A percentile compares a stretch with the other conserved stretches of the same genome.
phyloP scores from a whole-genome alignment of 148 eudicot genomes.

The Mesembryanthemum crystallinum region DNA sequence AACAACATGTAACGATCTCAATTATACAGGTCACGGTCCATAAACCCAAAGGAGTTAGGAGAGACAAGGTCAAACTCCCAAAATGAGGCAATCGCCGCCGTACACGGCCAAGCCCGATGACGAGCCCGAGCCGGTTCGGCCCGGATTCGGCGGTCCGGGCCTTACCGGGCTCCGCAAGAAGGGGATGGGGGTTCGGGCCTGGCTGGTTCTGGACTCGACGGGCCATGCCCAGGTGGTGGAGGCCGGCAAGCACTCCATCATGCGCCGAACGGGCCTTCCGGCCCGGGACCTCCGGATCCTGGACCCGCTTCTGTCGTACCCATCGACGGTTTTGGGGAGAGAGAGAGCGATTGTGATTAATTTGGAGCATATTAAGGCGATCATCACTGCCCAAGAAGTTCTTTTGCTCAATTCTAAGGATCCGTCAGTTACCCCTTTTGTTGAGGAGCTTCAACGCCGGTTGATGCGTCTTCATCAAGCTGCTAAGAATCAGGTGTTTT shows the following conservation, averaged over 20 bases:
- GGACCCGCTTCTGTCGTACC: slow-evolving; percentile 87
- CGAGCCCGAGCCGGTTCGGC: slow-evolving; percentile 36
- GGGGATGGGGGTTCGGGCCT: slow-evolving; percentile 60
- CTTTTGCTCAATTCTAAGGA: slow-evolving; percentile 77
- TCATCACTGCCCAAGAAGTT: slow-evolving; percentile 90
- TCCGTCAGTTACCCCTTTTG: slow-evolving; percentile 82
- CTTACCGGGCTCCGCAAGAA: slow-evolving; percentile 53
- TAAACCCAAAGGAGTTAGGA: too few relatives aligned
- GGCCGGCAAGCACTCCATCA: slow-evolving; percentile 89
- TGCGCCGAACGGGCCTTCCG: slow-evolving; percentile 87
- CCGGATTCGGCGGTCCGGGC: slow-evolving; percentile 23
- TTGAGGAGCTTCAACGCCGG: slow-evolving; percentile 70
- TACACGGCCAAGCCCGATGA: slow-evolving; percentile 32
- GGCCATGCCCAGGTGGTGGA: slow-evolving; percentile 75
- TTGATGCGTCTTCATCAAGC: slow-evolving; percentile 65
- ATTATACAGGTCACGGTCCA: too few relatives aligned
- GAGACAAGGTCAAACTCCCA: not conserved
- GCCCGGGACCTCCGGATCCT: slow-evolving; percentile 91
- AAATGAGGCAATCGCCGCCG: slow-evolving; percentile 12
- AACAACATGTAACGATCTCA: too few relatives aligned
- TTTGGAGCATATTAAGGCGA: slow-evolving; percentile 91
- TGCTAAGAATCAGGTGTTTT: slow-evolving; percentile 56
- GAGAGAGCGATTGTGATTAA: slow-evolving; percentile 93
- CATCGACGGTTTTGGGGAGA: slow-evolving; percentile 85
- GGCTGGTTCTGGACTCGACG: slow-evolving; percentile 71